Base-by-base conservation (phyloP, 257 asterid genomes). In the Avicennia marina region DNA sequence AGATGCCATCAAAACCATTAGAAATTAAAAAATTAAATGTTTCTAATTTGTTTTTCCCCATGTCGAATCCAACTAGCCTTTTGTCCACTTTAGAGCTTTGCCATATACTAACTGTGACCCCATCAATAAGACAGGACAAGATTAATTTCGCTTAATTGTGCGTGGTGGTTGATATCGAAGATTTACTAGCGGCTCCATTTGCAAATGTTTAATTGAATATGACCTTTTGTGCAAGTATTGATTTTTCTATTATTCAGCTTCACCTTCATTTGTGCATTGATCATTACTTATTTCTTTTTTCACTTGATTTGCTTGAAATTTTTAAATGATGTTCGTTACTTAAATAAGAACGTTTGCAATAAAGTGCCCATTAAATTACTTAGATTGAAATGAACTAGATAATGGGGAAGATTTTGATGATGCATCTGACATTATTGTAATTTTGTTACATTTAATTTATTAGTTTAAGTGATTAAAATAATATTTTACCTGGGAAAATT, bases 91-190 rank as follows among this genome's bases (percentile, higher is more conserved):
- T 52, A n/a, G n/a, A n/a, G n/a, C n/a, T n/a, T n/a, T n/a, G 44
- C 41, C 45, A 34, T 42, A 64, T 64, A 50, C 40, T n/a, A n/a
- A 33, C 2, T 9, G 39, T 57, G 42, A 57, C 40, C 63, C 26
- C 49, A 55, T 36, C 63, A 44, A 55, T 16, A 36, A 18, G 64
- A 18, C 31, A 20, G 31, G 47, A 52, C n/a, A 41, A 40, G 43
- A 7, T 43, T 27, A 44, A 42, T 43, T 21, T 41, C 11, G 15
- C 27, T 41, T 11, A 5, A 21, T 4, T 15, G 25, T 20, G 19
- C n/a, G n/a, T n/a, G n/a, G 17, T 59, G 45, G 65, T 4, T 31
- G 45, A 46, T 44, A 48, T 32, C 2, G 6, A 46, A 12, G 17
- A 22, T 48, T 25, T 29, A 18, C 19, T 43, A 33, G 33, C 22